These are phyloP conservation scores for Pistacia atlantica DNA, from an alignment of 345 rosid genomes.

Conservation along the genomic window DNA sequence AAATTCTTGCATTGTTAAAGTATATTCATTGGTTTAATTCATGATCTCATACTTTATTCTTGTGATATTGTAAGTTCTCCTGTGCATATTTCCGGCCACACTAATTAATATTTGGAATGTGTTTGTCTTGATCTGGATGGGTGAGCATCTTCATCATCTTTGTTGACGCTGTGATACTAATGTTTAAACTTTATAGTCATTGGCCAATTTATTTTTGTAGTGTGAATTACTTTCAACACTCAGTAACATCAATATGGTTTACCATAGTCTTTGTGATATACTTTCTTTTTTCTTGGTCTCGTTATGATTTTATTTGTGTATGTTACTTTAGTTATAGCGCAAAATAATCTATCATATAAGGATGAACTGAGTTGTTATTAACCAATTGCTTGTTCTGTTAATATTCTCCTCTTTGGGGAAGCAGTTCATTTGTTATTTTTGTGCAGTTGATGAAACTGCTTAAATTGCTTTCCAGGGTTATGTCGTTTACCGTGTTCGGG, in stretches of 20 bases:
- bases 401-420: not conserved
- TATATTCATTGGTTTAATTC: not conserved
- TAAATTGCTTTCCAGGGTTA: slow-evolving; percentile 54
- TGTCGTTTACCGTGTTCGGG: slow-evolving; percentile 83
- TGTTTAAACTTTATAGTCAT: not conserved
- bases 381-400: not conserved
- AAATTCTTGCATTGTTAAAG: not conserved
- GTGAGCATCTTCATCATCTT: not conserved
- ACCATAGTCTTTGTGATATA: too few relatives aligned
- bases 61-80: not conserved
- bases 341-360: not conserved
- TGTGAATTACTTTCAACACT: not conserved
- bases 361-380: not conserved
- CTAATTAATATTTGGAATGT: not conserved
- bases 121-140: too few relatives aligned
- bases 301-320: not conserved
- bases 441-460: not conserved
- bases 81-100: not conserved
- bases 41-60: not conserved
- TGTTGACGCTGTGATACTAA: not conserved
- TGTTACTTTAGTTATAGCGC: not conserved
- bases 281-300: not conserved
- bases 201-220: not conserved
- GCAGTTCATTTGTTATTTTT: too few relatives aligned
- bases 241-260: too few relatives aligned